These are phyloP conservation scores for Globisporangium nunn DNA, from an alignment of 352 stramenopile species.

Conservation along the genomic window DNA sequence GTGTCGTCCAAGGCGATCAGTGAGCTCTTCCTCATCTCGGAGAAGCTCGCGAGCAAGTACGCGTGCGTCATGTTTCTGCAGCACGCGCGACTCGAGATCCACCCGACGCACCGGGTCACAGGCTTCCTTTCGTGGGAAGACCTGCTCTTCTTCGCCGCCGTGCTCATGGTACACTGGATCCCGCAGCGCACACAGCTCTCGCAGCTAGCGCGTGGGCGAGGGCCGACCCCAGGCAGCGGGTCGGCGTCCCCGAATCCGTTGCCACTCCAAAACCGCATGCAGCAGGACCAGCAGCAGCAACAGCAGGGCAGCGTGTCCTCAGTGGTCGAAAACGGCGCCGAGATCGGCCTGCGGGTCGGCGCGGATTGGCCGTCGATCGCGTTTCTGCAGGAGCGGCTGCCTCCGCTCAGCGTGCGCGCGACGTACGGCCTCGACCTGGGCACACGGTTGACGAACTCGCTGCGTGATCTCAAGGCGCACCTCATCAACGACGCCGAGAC, in stretches of 20 bases:
- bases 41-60: slow-evolving; percentile 71
- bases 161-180: slow-evolving; percentile 77
- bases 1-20: slow-evolving; percentile 32
- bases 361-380: slow-evolving; percentile 42
- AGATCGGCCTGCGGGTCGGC: slow-evolving; percentile 27
- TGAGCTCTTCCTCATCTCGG: slow-evolving; percentile 62
- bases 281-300: background rate
- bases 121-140: slow-evolving; percentile 62
- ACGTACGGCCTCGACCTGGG: slow-evolving; percentile 62
- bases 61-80: slow-evolving; percentile 76
- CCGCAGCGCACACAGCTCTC: slow-evolving; percentile 36
- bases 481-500: slow-evolving; percentile 70
- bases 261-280: background rate
- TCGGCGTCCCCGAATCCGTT: background rate
- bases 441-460: slow-evolving; percentile 47
- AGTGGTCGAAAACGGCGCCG: slow-evolving; percentile 44
- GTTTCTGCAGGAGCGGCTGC: slow-evolving; percentile 49
- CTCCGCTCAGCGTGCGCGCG: slow-evolving; percentile 38
- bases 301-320: background rate
- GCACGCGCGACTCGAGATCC: slow-evolving; percentile 71
- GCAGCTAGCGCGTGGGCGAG: slow-evolving; percentile 19
- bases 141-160: slow-evolving; percentile 57
- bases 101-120: slow-evolving; percentile 42
- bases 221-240: background rate
- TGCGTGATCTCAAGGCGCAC: slow-evolving; percentile 70